Conservation (phyloP, 2,329 filamentous ascomycete species). For the Macroventuria anomochaeta region DNA sequence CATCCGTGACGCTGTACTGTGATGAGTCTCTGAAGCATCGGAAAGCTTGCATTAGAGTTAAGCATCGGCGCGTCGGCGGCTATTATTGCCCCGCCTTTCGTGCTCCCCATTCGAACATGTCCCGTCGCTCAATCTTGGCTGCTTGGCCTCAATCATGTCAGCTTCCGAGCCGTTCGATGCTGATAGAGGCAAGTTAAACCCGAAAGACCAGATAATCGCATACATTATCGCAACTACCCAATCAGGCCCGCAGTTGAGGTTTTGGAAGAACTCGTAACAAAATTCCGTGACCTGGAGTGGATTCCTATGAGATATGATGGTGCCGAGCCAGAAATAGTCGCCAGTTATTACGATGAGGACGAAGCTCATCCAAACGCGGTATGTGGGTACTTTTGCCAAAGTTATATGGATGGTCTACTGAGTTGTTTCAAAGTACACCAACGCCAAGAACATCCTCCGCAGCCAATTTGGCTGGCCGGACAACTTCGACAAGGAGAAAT, state of each 20-base stretch:
- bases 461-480: neutral
- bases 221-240: neutral
- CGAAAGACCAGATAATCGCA: neutral
- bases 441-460: neutral
- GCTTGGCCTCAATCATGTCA: neutral
- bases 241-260: neutral
- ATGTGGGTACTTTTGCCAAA: neutral
- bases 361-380: neutral
- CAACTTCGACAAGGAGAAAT: constrained; percentile 1
- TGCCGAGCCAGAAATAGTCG: neutral
- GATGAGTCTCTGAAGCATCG: too few species aligned
- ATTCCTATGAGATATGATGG: neutral
- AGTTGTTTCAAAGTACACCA: neutral
- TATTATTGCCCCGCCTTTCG: neutral
- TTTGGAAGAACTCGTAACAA: neutral
- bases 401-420: neutral
- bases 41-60: too few species aligned
- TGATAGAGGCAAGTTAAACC: neutral
- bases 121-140: neutral
- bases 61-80: too few species aligned
- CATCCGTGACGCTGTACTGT: too few species aligned
- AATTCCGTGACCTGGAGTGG: neutral
- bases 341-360: neutral
- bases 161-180: neutral
- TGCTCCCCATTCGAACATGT: neutral